Evolutionary conservation across 805 yeast genomes (phyloP).

Genomic region (Cyberlindnera americana): DNA sequence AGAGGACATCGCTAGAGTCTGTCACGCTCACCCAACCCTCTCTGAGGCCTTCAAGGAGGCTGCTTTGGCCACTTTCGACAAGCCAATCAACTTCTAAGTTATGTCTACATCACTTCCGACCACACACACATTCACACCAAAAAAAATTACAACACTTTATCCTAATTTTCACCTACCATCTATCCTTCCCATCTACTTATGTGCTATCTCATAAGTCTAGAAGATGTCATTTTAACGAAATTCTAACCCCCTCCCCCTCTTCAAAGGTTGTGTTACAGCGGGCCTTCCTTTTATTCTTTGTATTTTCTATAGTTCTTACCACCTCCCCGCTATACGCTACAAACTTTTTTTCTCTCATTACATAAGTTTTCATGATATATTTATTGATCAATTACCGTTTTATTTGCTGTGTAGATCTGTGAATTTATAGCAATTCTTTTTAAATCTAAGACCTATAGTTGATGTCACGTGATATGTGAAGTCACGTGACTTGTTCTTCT

Average conservation of each 20-base stretch:
- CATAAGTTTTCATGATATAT: no score
- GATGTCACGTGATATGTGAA: no score
- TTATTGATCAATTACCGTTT: no score
- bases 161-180: no score
- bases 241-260: background rate
- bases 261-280: background rate
- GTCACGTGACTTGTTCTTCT: no score
- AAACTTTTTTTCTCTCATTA: no score
- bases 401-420: no score
- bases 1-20: slow-evolving; percentile 95
- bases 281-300: no score
- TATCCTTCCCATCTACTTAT: no score
- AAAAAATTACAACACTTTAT: background rate
- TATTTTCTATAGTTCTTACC: background rate
- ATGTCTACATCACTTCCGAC: background rate
- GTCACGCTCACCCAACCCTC: slow-evolving; percentile 98
- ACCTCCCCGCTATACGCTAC: background rate
- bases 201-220: background rate
- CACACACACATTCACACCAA: background rate
- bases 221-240: background rate
- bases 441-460: no score
- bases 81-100: slow-evolving; percentile 84
- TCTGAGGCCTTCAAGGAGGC: slow-evolving; percentile 99
- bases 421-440: no score
- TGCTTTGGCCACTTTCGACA: slow-evolving; percentile 85